These are phyloP conservation scores for Xylariomycetidae sp. DNA, from an alignment of 2,329 filamentous ascomycete genomes.

Conservation along the genomic window DNA sequence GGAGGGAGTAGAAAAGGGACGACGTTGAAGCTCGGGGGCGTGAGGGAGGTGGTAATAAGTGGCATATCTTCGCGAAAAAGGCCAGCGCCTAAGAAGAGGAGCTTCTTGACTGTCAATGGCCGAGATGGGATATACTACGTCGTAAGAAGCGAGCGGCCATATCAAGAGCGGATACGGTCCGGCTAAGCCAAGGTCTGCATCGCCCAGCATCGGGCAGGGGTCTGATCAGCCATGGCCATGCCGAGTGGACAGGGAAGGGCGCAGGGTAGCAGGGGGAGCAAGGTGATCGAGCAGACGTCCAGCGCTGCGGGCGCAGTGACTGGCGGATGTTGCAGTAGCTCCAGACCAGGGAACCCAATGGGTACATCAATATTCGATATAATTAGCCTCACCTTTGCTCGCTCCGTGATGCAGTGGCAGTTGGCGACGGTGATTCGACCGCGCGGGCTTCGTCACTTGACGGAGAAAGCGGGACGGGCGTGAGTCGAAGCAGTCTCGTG, in stretches of 20 bases:
- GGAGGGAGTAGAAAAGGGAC: conserved; percentile 23
- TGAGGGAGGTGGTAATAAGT: conserved; percentile 32
- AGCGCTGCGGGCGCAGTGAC: conserved; percentile 22
- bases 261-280: conserved; percentile 24
- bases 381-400: conserved; percentile 31
- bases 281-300: conserved; percentile 25
- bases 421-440: conserved; percentile 9
- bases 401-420: conserved; percentile 10
- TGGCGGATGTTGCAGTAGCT: conserved; percentile 29
- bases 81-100: conserved; percentile 35
- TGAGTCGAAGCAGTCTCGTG: no score
- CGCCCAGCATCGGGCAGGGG: conserved; percentile 28
- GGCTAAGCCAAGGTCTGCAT: conserved; percentile 34
- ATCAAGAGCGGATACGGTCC: conserved; percentile 40
- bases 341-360: conserved; percentile 21
- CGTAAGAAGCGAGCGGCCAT: conserved; percentile 32
- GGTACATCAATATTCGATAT: conserved; percentile 30
- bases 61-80: conserved; percentile 28
- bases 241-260: conserved; percentile 29
- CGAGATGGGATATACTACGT: conserved; percentile 32
- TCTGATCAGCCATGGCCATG: conserved; percentile 31
- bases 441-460: conserved; percentile 22
- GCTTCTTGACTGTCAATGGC: conserved; percentile 38
- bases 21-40: conserved; percentile 23
- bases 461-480: conserved; percentile 11